Percentiles rank a stretch among this genome's conserved stretches.
Evolutionary conservation across 345 rosid genomes (phyloP).

Genomic region (Raphanus sativus): DNA sequence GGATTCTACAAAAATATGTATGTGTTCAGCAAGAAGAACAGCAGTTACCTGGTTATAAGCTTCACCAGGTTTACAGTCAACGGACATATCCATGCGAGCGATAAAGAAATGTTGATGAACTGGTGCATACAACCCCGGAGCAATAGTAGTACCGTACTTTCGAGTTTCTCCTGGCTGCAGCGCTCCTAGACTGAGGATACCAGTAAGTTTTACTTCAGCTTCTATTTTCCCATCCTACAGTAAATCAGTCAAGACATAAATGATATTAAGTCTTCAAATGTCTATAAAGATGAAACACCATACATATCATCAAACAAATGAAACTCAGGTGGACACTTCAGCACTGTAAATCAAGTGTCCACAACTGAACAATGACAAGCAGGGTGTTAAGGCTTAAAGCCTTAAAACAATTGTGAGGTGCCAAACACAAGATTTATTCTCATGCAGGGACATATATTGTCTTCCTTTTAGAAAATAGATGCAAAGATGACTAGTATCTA

Average conservation of each 20-base stretch:
- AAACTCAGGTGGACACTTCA: slow-evolving; percentile 9
- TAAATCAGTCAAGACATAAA: slow-evolving; percentile 19
- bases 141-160: slow-evolving; percentile 87
- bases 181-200: slow-evolving; percentile 92
- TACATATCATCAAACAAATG: neutral
- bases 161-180: slow-evolving; percentile 84
- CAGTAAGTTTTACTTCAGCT: slow-evolving; percentile 91
- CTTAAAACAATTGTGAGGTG: neutral
- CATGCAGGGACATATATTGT: neutral
- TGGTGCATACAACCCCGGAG: slow-evolving; percentile 89
- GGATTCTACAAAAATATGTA: neutral
- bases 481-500: neutral
- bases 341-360: neutral
- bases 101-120: slow-evolving; percentile 94
- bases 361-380: slow-evolving; percentile 8
- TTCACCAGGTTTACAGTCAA: slow-evolving; percentile 88
- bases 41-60: slow-evolving; percentile 70
- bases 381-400: slow-evolving; percentile 1
- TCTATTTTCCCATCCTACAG: slow-evolving; percentile 90
- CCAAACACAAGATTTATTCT: neutral
- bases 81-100: slow-evolving; percentile 92
- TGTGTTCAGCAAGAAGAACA: neutral
- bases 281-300: neutral
- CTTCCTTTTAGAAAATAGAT: neutral
- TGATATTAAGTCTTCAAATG: neutral